These are phyloP conservation scores for Quercus mongolica DNA, from an alignment of 306 rosid genomes.

Conservation along the genomic window DNA sequence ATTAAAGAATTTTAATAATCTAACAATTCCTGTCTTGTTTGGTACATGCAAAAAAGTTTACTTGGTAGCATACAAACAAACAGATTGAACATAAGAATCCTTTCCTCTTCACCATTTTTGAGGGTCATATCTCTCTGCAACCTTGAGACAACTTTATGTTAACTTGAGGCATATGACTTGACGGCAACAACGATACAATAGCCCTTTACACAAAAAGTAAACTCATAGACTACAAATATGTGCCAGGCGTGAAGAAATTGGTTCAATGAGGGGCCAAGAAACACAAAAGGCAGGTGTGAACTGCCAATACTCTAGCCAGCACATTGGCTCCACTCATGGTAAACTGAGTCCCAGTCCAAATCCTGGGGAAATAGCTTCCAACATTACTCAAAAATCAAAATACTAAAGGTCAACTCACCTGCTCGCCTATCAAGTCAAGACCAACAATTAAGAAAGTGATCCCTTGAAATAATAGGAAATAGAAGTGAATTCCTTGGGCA, in stretches of 20 bases:
- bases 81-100: slow-evolving; percentile 21
- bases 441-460: slow-evolving; percentile 90
- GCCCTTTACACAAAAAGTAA: slow-evolving; percentile 30
- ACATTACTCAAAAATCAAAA: slow-evolving; percentile 21
- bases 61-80: slow-evolving; percentile 20
- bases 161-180: slow-evolving; percentile 19
- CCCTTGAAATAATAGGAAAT: slow-evolving; percentile 94
- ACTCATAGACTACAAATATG: slow-evolving; percentile 24
- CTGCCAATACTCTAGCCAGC: slow-evolving; percentile 22
- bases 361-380: slow-evolving; percentile 23
- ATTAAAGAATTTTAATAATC: slow-evolving; percentile 46
- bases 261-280: slow-evolving; percentile 38
- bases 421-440: slow-evolving; percentile 96
- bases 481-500: slow-evolving; percentile 98
- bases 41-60: slow-evolving; percentile 31
- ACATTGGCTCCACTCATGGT: slow-evolving; percentile 4
- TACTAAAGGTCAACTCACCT: slow-evolving; percentile 58
- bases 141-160: slow-evolving; percentile 15
- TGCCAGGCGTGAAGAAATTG: slow-evolving; percentile 33
- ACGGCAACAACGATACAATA: slow-evolving; percentile 40
- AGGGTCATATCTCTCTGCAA: slow-evolving; percentile 14
- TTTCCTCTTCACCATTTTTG: slow-evolving; percentile 1
- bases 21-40: slow-evolving; percentile 24
- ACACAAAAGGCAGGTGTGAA: slow-evolving; percentile 18
- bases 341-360: slow-evolving; percentile 8